Base-by-base conservation (phyloP, 2,329 filamentous ascomycete genomes). In the Aspergillus sp. region DNA sequence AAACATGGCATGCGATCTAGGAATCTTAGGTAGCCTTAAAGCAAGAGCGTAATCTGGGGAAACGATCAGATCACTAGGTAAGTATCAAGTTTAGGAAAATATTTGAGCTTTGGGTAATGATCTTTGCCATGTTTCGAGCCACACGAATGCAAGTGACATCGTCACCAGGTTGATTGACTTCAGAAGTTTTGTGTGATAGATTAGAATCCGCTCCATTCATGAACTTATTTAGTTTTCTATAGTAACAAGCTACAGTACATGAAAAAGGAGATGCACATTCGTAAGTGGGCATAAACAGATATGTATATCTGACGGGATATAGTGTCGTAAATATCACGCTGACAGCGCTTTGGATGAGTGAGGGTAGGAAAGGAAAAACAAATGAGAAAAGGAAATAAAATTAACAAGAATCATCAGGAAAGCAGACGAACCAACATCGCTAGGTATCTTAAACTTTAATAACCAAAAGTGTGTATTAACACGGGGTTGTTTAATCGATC, bases 311-410 rank as follows among this genome's bases (percentile, higher is more conserved):
- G 19, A 19, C 2, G 19, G 19, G 60, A 59, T 62, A 61, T 64
- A 58, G 60, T 58, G 45, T 52, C 53, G 51, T 47, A 52, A 48
- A 49, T 46, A 19, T 19, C 19, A 49, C 48, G 29, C 43, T 69
- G 65, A 68, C 60, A 64, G 64, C 61, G 68, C 63, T 60, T 62
- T 65, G 60, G 54, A 52, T 50, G 36, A 59, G 47, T 48, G 51
- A 52, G 44, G 48, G 52, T 46, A 56, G 44, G 48, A 55, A 48
- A 53, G 49, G 49, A 41, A 50, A 52, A 53, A 45, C 52, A 50
- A 46, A 56, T 57, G 49, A 49, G 64, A 59, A 62, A 56, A 59
- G 53, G 58, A 61, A 40, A 51, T 27, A 41, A 47, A 34, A 39
- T 28, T 13, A 37, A 37, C 19, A 37, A 27, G 10, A 37, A 32